Conservation (phyloP, 192 early-diverging fungal genomes). For the Podila minutissima region DNA sequence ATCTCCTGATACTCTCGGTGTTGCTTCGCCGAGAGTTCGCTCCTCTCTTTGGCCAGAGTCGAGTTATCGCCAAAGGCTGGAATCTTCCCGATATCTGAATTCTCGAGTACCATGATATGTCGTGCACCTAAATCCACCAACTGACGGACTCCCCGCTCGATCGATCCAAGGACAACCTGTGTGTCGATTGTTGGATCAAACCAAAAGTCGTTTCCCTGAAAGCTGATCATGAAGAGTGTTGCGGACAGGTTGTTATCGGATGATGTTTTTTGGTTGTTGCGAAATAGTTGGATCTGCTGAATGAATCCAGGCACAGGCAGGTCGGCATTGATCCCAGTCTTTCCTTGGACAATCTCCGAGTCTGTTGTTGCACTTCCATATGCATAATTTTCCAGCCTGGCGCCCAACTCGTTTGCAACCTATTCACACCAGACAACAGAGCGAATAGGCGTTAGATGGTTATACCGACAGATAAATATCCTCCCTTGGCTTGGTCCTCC, state of each 20-base stretch:
- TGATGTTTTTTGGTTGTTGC: not conserved
- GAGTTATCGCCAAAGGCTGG: conserved; percentile 23
- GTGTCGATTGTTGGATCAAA: conserved; percentile 15
- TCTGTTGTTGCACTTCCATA: conserved; percentile 60
- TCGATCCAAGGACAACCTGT: conserved; percentile 8
- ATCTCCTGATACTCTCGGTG: conserved; percentile 25
- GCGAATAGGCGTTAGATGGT: not conserved
- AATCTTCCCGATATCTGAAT: conserved; percentile 12
- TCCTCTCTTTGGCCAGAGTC: conserved; percentile 13
- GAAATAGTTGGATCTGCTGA: conserved; percentile 22
- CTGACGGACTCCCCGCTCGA: conserved; percentile 25
- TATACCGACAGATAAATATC: not conserved
- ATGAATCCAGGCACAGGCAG: conserved; percentile 46
- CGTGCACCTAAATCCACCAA: conserved; percentile 16
- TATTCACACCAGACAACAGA: not conserved
- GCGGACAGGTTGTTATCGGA: not conserved
- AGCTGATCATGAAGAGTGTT: conserved; percentile 27
- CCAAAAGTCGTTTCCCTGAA: conserved; percentile 43
- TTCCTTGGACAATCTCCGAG: conserved; percentile 37
- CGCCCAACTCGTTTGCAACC: conserved; percentile 11
- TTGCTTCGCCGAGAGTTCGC: conserved; percentile 11
- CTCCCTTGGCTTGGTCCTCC: not conserved
- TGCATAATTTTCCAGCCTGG: conserved; percentile 54
- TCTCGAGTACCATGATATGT: conserved; percentile 37
- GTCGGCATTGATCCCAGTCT: conserved; percentile 16